Percentiles rank a stretch among this genome's conserved stretches.
phyloP scores from a whole-genome alignment of 352 stramenopile genomes.

The Globisporangium lucens region DNA sequence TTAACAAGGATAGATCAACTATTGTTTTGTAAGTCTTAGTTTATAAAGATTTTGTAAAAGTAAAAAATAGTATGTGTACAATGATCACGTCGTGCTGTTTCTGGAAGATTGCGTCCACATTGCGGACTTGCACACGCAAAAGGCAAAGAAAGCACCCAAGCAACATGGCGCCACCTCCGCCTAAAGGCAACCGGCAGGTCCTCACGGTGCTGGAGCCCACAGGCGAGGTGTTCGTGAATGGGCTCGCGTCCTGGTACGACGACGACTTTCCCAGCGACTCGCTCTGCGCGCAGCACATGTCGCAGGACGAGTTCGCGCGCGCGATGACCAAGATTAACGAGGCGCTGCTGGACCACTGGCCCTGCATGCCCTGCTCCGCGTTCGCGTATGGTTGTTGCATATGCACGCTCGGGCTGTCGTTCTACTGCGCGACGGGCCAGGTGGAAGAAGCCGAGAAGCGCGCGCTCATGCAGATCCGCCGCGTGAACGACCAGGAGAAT shows the following conservation, averaged over 20 bases:
- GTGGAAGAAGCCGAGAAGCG: conserved; percentile 69
- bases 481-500: conserved; percentile 66
- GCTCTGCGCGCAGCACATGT: conserved; percentile 43
- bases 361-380: conserved; percentile 74
- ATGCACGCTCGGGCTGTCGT: conserved; percentile 73
- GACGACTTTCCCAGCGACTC: conserved; percentile 58
- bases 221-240: conserved; percentile 80
- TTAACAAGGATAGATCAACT: too few species aligned
- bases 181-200: conserved; percentile 19
- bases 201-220: conserved; percentile 55
- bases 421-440: conserved; percentile 77
- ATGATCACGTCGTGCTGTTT: not conserved
- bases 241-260: conserved; percentile 72
- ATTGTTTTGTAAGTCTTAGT: too few species aligned
- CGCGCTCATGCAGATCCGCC: conserved; percentile 60
- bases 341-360: conserved; percentile 80
- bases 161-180: conserved; percentile 7
- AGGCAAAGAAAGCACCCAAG: not conserved
- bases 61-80: too few species aligned
- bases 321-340: conserved; percentile 76
- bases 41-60: too few species aligned
- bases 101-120: not conserved
- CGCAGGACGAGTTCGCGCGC: conserved; percentile 57
- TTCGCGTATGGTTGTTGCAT: conserved; percentile 83
- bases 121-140: not conserved